Base-by-base conservation (phyloP, 2,329 filamentous ascomycete species). In the Didymella pinodella region DNA sequence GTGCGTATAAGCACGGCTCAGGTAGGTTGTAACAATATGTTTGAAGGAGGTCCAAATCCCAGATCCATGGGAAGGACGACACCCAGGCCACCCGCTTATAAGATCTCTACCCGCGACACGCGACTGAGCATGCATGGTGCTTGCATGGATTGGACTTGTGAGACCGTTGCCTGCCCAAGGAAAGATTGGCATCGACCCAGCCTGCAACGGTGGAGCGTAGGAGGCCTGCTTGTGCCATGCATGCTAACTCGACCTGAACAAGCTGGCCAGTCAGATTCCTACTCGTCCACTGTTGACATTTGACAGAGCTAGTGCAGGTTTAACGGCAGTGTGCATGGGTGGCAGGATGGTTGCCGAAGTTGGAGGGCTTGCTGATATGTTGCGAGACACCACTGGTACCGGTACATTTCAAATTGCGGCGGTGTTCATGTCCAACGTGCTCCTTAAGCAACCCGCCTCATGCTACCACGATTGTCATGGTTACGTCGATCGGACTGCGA, bases 111-210 rank as follows among this genome's bases (percentile, higher is more conserved):
- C 8, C 25, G 40, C 40, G 22, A 25, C 29, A 52, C 20, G 36
- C 48, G 36, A 43, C 7, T n/a, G 11, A 43, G 26, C 28, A 40
- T 16, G 8, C 25, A 31, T 34, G 22, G 20, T 43, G 20, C 40
- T 11, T 40, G 36, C 36, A 40, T 40, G 18, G 36, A 40, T 22
- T 8, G 3, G 36, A n/a, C 32, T 20, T 52, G n/a, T 43, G 20
- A 40, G 20, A 43, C 43, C 26, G 22, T 28, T 51, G 14, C 34
- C 49, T 48, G 29, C 25, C 20, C 22, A 10, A 45, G 45, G n/a
- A 45, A 49, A 40, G 48, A 53, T 52, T 47, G 43, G 40, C 36
- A 6, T 57, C 4, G 25, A 44, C 8, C 32, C 50, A 26, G 50
- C 41, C 31, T 43, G 40, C 40, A 45, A 44, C 7, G 29, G 22